Percentiles rank a stretch among this genome's conserved stretches.
These are phyloP conservation scores for Xylaria scruposa DNA, from an alignment of 495 filamentous ascomycete genomes.

Conservation along the genomic window DNA sequence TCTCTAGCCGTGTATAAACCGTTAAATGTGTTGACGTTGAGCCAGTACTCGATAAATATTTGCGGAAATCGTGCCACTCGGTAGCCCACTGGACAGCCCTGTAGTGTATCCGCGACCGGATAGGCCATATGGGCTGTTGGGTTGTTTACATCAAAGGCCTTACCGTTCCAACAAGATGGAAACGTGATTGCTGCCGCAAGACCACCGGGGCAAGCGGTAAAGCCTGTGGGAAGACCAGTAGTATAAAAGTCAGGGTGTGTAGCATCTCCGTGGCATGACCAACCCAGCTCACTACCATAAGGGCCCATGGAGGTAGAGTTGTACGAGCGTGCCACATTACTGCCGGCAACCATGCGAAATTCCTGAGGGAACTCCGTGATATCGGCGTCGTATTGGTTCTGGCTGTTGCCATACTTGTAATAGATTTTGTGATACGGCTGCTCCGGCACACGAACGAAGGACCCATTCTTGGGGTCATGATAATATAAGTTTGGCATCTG, in stretches of 20 bases:
- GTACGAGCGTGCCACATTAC: background rate
- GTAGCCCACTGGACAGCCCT: background rate
- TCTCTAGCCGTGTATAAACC: background rate
- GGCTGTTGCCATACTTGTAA: background rate
- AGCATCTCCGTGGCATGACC: background rate
- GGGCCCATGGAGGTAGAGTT: background rate
- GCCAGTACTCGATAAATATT: slow-evolving; percentile 2
- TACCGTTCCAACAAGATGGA: background rate
- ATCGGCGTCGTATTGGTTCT: background rate
- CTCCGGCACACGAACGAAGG: background rate
- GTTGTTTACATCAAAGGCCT: background rate
- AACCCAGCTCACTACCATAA: background rate
- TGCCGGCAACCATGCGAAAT: background rate
- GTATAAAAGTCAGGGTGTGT: background rate
- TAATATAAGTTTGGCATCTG: slow-evolving; percentile 6
- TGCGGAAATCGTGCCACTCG: background rate
- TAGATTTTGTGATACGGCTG: slow-evolving; percentile 5
- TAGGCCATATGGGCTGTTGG: background rate
- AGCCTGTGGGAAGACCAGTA: background rate
- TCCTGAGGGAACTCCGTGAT: background rate
- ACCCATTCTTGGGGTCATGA: background rate
- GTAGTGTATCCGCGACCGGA: background rate
- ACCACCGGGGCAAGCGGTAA: background rate
- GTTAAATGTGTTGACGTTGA: background rate
- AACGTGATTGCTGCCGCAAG: slow-evolving; percentile 1